These are phyloP conservation scores for Tulasnella sp. DNA, from an alignment of 768 basidiomycete species.

Conservation along the genomic window DNA sequence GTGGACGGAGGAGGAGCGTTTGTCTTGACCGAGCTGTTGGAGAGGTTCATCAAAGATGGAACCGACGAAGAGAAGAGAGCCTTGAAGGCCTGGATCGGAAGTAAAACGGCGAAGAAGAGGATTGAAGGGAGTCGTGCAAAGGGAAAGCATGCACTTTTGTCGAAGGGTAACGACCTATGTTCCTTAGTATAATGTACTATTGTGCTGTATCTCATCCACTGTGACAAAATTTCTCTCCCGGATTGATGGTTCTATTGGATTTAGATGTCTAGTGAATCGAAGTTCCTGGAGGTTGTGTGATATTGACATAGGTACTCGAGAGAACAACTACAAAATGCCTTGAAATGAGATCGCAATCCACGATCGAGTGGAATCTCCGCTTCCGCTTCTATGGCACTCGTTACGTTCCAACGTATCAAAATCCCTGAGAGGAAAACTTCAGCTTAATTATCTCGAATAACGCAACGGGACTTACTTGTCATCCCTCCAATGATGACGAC, in stretches of 20 bases:
- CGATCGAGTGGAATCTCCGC: no score
- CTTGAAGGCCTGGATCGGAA: constrained; percentile 58
- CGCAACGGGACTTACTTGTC: no score
- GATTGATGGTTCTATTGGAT: background rate
- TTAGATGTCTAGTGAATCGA: no score
- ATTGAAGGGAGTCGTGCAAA: constrained; percentile 58
- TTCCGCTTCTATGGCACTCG: no score
- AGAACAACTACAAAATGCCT: no score
- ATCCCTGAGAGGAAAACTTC: no score
- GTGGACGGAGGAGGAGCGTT: constrained; percentile 59
- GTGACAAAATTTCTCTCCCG: background rate
- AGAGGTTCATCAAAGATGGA: constrained; percentile 46
- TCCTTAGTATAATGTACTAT: background rate
- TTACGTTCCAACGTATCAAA: no score
- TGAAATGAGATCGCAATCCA: no score
- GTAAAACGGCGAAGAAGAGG: constrained; percentile 43
- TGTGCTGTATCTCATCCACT: background rate
- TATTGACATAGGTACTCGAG: no score
- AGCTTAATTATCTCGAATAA: no score
- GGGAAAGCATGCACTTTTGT: constrained; percentile 67
- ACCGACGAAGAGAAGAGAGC: constrained; percentile 43
- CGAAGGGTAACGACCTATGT: constrained; percentile 45
- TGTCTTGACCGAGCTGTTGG: constrained; percentile 68
- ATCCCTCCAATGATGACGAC: no score
- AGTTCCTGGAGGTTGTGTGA: no score